Conservation (phyloP, 495 filamentous ascomycete species). For the Cercophora newfieldiana region DNA sequence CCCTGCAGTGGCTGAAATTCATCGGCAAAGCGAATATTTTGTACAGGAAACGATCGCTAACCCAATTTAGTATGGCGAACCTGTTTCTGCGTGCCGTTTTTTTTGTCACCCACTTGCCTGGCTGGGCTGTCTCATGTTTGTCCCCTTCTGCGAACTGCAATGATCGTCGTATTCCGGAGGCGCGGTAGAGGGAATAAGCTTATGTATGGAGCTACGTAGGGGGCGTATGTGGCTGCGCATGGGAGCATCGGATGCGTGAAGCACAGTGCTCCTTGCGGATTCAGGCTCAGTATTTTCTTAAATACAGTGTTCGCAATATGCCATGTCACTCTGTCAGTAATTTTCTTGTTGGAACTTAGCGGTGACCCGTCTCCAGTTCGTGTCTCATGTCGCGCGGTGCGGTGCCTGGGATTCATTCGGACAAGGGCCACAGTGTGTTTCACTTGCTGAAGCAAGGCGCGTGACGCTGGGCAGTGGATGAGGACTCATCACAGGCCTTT, state of each 20-base stretch:
- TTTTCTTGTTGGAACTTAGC: too few species aligned
- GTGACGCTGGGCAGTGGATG: neutral
- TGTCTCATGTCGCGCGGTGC: neutral
- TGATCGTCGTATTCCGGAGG: too few species aligned
- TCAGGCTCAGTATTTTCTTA: too few species aligned
- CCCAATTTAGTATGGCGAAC: conserved; percentile 2
- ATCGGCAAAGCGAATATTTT: neutral
- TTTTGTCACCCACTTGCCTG: too few species aligned
- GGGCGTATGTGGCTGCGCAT: neutral
- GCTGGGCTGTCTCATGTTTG: neutral
- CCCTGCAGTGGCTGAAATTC: neutral
- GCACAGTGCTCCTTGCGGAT: too few species aligned
- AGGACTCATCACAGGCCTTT: too few species aligned
- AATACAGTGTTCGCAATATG: neutral
- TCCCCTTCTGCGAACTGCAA: neutral
- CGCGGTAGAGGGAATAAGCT: neutral
- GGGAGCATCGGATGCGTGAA: neutral
- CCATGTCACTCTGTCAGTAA: neutral
- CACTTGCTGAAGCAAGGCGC: neutral
- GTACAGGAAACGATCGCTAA: conserved; percentile 1
- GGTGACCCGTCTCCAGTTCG: too few species aligned
- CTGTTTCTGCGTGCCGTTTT: too few species aligned
- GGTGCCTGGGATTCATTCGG: too few species aligned
- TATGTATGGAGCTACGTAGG: neutral
- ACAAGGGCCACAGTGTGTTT: neutral